Evolutionary conservation across 108 stramenopile species (phyloP), one percentile per base, ranked within the genome.

Genomic region (Poteriospumella lacustris): DNA sequence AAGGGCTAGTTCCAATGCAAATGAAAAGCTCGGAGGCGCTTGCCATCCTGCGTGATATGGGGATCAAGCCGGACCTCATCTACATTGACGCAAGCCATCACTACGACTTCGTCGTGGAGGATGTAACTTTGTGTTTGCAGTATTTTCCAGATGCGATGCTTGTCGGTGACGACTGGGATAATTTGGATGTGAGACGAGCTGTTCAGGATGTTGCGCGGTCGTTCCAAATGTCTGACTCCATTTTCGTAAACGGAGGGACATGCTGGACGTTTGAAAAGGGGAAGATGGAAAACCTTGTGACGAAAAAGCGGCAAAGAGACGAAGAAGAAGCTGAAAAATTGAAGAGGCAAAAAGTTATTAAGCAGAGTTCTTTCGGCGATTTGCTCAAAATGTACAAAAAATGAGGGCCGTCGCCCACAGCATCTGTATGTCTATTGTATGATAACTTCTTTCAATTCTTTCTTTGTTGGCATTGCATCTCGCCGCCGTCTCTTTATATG

Each of bases 21-120:
- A 78, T 78, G 77, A 0, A 0, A 1, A 68, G 43, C n/a, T 29
- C 5, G 34, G 77, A 59, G 47, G 77, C 56, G 9, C 34, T 78
- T 19, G 15, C 0, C 0, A 0, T 19, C 9, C 42, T 78, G 1
- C 2, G 24, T 38, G 60, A 64, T 0, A 1, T 0, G 2, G 39
- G 39, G 19, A 33, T 78, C 33, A 0, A 64, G 38, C 77, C 77
- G 31, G 60, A 78, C 1, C 24, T 78, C 33, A 78, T 78, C 31
- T 78, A 78, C 47, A 78, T 78, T 38, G 77, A 78, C 47, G 77
- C 77, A 58, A 58, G 58, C 77, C 77, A 78, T 39, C 77, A 78
- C 47, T 78, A 78, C 47, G 77, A 41, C 36, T 0, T 2, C 15
- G 1, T 1, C 0, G 33, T 58, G 60, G 39, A 3, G 44, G 77